These are phyloP conservation scores for Leccinum longicurvipes DNA, from an alignment of 768 basidiomycete genomes.

Conservation along the genomic window DNA sequence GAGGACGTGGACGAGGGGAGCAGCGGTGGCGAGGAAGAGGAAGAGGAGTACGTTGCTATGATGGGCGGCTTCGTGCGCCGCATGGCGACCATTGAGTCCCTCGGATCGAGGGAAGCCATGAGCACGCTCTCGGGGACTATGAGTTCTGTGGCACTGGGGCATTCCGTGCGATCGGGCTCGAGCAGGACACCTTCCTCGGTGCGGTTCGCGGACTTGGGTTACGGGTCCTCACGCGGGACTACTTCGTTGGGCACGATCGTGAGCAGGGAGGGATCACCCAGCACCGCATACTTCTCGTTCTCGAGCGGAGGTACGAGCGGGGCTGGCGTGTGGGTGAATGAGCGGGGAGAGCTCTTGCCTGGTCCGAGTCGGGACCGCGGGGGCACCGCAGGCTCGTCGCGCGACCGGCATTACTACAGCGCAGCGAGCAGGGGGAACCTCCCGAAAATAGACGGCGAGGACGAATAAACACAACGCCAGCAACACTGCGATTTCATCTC, in stretches of 20 bases:
- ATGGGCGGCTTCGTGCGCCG: slow-evolving; percentile 64
- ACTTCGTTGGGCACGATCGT: background rate
- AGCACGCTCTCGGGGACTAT: slow-evolving; percentile 28
- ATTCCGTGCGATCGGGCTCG: slow-evolving; percentile 27
- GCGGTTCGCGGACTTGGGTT: slow-evolving; percentile 16
- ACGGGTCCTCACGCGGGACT: background rate
- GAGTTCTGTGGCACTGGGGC: slow-evolving; percentile 27
- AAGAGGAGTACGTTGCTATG: slow-evolving; percentile 46
- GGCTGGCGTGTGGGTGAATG: slow-evolving; percentile 19
- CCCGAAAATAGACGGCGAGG: slow-evolving; percentile 6
- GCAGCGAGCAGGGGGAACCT: slow-evolving; percentile 15
- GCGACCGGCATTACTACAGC: slow-evolving; percentile 14
- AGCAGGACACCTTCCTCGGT: slow-evolving; percentile 22
- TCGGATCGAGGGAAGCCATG: slow-evolving; percentile 59
- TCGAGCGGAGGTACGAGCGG: slow-evolving; percentile 20
- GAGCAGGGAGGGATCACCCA: slow-evolving; percentile 15
- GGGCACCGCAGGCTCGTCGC: slow-evolving; percentile 7
- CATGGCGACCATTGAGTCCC: slow-evolving; percentile 79
- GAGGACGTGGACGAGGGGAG: slow-evolving; percentile 2
- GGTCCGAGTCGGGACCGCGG: background rate
- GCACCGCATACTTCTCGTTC: slow-evolving; percentile 25
- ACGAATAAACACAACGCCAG: background rate
- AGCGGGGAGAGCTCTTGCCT: slow-evolving; percentile 27
- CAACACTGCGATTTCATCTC: background rate
- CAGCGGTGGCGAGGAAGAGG: slow-evolving; percentile 26